Evolutionary conservation across 176 grass and related monocot genomes (phyloP).

Genomic region (Luzula sylvatica): DNA sequence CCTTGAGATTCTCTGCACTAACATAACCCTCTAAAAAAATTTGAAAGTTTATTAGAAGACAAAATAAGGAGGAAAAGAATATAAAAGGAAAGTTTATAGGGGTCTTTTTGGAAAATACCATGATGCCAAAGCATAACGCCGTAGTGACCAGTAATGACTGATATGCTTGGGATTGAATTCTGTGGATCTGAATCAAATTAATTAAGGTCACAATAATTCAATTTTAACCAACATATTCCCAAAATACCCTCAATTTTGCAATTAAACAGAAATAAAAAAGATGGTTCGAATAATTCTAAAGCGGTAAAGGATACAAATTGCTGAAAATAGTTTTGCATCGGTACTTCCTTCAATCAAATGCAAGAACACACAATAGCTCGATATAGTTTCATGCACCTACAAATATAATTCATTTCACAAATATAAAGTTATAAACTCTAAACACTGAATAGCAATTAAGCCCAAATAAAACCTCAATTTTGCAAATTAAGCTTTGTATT

Average conservation of each 20-base stretch:
- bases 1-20: slow-evolving; percentile 49
- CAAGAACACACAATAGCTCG: slow-evolving; percentile 61
- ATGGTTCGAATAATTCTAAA: not conserved
- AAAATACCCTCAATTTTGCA: not conserved
- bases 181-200: slow-evolving; percentile 70
- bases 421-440: too few relatives aligned
- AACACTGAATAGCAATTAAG: too few relatives aligned
- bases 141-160: slow-evolving; percentile 64
- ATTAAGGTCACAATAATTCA: slow-evolving; percentile 42
- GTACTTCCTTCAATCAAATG: slow-evolving; percentile 69
- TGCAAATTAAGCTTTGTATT: not conserved
- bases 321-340: slow-evolving; percentile 86
- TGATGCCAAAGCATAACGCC: slow-evolving; percentile 81
- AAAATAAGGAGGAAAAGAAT: not conserved
- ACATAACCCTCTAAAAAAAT: slow-evolving; percentile 60
- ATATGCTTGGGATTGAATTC: slow-evolving; percentile 67
- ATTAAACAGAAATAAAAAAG: slow-evolving; percentile 1
- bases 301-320: slow-evolving; percentile 91
- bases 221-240: not conserved
- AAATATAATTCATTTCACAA: slow-evolving; percentile 1
- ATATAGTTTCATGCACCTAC: slow-evolving; percentile 62
- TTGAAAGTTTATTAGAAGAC: not conserved
- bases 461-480: too few relatives aligned
- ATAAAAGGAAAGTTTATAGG: not conserved
- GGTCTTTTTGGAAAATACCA: slow-evolving; percentile 39